Base-by-base conservation (phyloP, 495 filamentous ascomycete genomes). In the Neurospora tetrasperma region DNA sequence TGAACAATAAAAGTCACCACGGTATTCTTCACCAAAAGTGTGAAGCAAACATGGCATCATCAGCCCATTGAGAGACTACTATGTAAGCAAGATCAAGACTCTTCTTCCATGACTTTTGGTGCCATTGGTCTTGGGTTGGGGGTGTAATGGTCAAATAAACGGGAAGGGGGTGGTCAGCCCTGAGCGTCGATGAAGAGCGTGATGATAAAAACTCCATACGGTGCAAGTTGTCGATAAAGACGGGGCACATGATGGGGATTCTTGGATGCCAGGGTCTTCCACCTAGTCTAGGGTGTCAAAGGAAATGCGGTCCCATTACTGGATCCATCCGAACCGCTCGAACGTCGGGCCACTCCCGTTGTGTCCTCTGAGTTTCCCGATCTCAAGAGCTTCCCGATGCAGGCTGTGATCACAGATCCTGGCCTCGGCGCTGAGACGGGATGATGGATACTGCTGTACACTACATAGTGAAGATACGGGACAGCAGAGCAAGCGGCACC, bases 331-430 rank as follows among this genome's bases (percentile, higher is more conserved):
- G 69, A 70, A 42, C 27, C 42, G 59, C 43, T 71, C 11, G 46
- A 41, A 23, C 59, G 40, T 38, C 66, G 46, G 41, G 42, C 46
- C 72, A 66, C 54, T 66, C 54, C 54, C 54, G 54, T 35, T 66
- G 54, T 66, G 54, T 69, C 74, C 74, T 75, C 71, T 71, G 72
- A 73, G 74, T 54, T 73, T 46, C 42, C 73, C 75, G 75, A 76
- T 76, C 71, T 72, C 46, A 69, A 73, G 46, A 43, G 54, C 42
- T 44, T 35, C 54, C 42, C 69, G 35, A 70, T 73, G 68, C 68
- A 70, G 72, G 70, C 69, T 35, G 70, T 71, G 75, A 76, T 76
- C 75, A 74, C 73, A 70, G 43, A 48, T 69, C 72, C 54, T 66
- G 54, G 54, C 54, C 23, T 31, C 54, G 54, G 54, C 54, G 54